These are phyloP conservation scores for Pseudozyma pruni DNA, from an alignment of 1,284 basidiomycete genomes.

Conservation along the genomic window DNA sequence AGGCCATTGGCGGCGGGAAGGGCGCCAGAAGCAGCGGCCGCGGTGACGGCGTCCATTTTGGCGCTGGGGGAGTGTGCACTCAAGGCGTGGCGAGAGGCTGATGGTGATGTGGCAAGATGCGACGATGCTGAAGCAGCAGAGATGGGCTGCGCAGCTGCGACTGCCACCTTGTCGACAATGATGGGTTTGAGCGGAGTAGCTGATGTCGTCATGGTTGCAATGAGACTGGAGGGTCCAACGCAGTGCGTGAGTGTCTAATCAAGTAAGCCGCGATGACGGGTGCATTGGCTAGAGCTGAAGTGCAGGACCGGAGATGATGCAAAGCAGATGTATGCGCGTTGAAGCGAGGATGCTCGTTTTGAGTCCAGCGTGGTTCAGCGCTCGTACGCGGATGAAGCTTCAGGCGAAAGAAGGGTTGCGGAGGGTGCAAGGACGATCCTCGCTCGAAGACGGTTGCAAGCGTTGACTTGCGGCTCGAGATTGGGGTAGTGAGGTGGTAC, in stretches of 20 bases:
- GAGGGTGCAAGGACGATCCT: no score
- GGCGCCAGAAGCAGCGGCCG: constrained; percentile 29
- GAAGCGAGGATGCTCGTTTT: background rate
- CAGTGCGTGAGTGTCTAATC: constrained; percentile 7
- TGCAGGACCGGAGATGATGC: no score
- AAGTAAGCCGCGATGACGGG: background rate
- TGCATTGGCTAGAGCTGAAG: constrained; percentile 10
- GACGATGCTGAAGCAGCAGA: constrained; percentile 10
- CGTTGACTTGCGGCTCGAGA: no score
- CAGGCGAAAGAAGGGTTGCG: no score
- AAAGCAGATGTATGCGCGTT: background rate
- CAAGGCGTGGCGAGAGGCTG: constrained; percentile 4
- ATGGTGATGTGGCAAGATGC: constrained; percentile 7
- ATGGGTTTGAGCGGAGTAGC: constrained; percentile 25
- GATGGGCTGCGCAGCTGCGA: constrained; percentile 4
- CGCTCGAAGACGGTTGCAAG: no score
- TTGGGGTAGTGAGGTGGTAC: no score
- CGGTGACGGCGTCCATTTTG: constrained; percentile 26
- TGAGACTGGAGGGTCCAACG: background rate
- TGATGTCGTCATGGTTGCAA: constrained; percentile 12
- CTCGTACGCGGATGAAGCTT: no score
- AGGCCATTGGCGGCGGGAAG: constrained; percentile 61
- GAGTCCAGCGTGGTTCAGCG: no score
- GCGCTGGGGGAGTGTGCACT: constrained; percentile 19
- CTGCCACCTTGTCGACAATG: constrained; percentile 16